Base-by-base conservation (phyloP, 2,329 filamentous ascomycete species). In the Monosporascus ibericus region DNA sequence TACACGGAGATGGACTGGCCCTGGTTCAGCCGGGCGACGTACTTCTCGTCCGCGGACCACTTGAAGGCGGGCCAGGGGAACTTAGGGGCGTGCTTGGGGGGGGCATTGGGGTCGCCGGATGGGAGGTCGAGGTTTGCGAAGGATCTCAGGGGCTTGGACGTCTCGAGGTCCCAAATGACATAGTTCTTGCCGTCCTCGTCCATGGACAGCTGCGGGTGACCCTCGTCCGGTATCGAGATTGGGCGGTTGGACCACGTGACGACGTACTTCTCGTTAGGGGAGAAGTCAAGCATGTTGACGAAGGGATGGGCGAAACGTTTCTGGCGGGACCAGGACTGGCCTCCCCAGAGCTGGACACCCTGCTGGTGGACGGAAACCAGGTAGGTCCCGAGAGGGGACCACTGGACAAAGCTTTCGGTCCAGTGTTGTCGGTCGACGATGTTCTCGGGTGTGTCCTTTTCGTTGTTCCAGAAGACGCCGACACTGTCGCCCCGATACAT, bases 181-280 rank as follows among this genome's bases (percentile, higher is more conserved):
- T 97, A 97, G 80, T 97, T 96, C 80, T 97, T 97, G 72, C 94
- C 94, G 64, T 99, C 92, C 66, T 99, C 94, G 65, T 97, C 94
- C 55, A 91, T 78, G 3, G 89, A 86, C 48, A 96, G 79, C n/a
- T 87, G 77, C 2, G 88, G 87, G 70, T 95, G 88, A 59, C 88
- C 88, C 60, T 86, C 85, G 63, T 97, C 94, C 54, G 94, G 89
- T 52, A 99, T 90, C 55, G 88, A 84, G 66, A 99, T 95, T 24
- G 94, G 91, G 48, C 90, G 84, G 73, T 92, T 90, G 49, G 94
- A 97, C 94, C 94, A 99, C 52, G 94, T 97, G 52, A 92, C 92
- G 52, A 99, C 71, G 73, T 96, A 99, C 67, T 87, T 91, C 75
- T 99, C 94, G 68, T 78, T 79, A 20, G 92, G 94, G 5, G 94